These are phyloP conservation scores for Kodamaea kakaduensis DNA, from an alignment of 805 yeast genomes.

Conservation along the genomic window DNA sequence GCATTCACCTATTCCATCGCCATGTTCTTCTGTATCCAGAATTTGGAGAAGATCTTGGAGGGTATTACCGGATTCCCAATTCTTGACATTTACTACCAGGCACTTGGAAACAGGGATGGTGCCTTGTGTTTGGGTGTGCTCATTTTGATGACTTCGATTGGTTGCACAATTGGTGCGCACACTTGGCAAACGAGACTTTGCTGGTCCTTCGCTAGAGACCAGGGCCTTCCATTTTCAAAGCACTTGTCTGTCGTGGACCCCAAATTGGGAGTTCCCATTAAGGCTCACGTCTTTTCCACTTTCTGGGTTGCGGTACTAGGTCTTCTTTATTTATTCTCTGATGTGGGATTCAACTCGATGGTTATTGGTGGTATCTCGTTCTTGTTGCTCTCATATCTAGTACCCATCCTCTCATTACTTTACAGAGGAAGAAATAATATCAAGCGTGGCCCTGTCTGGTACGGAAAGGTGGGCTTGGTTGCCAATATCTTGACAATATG, in stretches of 20 bases:
- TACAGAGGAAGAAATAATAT: conserved; percentile 36
- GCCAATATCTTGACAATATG: conserved; percentile 30
- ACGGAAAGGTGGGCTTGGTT: conserved; percentile 34
- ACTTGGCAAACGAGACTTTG: conserved; percentile 44
- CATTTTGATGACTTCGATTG: conserved; percentile 32
- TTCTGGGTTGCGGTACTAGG: conserved; percentile 34
- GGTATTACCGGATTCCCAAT: conserved; percentile 37
- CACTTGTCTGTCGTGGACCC: conserved; percentile 36
- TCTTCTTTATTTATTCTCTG: conserved; percentile 32
- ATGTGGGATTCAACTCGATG: conserved; percentile 40
- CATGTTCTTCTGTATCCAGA: conserved; percentile 36
- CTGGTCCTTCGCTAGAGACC: conserved; percentile 43
- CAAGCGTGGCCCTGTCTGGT: conserved; percentile 40
- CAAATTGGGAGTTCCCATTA: conserved; percentile 35
- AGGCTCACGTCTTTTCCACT: conserved; percentile 37
- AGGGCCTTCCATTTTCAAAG: conserved; percentile 40
- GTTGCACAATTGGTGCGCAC: conserved; percentile 38
- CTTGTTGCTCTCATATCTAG: conserved; percentile 33
- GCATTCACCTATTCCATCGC: conserved; percentile 37
- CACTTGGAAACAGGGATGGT: conserved; percentile 30
- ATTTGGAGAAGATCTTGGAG: conserved; percentile 27
- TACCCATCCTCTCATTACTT: conserved; percentile 33
- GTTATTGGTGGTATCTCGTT: conserved; percentile 37
- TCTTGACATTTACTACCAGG: conserved; percentile 39
- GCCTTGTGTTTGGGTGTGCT: conserved; percentile 35